phyloP scores from a whole-genome alignment of 441 rosid species.

The Adansonia gregorii region DNA sequence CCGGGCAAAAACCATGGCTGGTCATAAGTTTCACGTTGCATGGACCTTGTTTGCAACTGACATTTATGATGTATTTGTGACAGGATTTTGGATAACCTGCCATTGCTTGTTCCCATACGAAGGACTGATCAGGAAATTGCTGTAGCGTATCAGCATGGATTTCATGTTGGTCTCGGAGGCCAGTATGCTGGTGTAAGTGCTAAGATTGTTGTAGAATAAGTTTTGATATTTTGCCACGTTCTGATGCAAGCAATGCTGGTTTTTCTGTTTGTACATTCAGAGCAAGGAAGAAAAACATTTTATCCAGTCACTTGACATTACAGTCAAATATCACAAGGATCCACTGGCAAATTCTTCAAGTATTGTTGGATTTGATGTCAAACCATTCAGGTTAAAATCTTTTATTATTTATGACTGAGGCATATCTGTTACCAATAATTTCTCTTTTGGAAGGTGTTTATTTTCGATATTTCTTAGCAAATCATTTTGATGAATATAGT shows the following conservation, averaged over 20 bases:
- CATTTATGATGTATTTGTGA: constrained; percentile 21
- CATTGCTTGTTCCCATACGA: constrained; percentile 68
- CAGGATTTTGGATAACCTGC: constrained; percentile 97
- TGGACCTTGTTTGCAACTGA: constrained; percentile 28
- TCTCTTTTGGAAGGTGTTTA: background rate
- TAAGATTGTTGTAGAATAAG: background rate
- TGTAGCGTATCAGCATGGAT: constrained; percentile 78
- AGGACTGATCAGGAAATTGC: constrained; percentile 64
- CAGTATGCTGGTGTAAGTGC: constrained; percentile 77
- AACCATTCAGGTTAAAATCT: background rate
- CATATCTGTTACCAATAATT: background rate
- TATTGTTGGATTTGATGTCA: constrained; percentile 84
- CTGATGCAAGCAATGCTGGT: constrained; percentile 22
- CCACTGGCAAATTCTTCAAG: constrained; percentile 57
- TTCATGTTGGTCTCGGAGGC: constrained; percentile 77
- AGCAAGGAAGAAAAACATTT: constrained; percentile 77
- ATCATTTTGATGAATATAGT: constrained; percentile 47
- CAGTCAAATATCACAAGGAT: constrained; percentile 77
- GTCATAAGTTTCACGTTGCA: constrained; percentile 31
- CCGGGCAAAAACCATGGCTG: constrained; percentile 52
- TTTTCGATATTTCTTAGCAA: constrained; percentile 1
- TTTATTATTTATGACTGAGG: background rate
- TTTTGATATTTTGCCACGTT: constrained; percentile 12
- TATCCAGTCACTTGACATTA: constrained; percentile 74
- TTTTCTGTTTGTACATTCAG: constrained; percentile 41